phyloP scores from a whole-genome alignment of 768 basidiomycete genomes.

The Calocera viscosa region DNA sequence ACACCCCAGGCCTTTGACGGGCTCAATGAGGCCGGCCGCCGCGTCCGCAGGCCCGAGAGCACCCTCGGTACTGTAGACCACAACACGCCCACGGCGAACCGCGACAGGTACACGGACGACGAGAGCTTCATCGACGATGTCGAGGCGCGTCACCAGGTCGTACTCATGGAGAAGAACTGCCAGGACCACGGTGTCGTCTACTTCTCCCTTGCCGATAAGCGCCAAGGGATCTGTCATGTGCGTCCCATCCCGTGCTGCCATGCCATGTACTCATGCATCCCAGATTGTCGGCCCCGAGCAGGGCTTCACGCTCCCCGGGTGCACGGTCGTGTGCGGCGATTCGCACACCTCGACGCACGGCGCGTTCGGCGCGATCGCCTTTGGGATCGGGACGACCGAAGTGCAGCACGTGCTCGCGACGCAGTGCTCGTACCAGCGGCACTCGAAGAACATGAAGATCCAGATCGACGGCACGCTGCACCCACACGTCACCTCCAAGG shows the following conservation, averaged over 20 bases:
- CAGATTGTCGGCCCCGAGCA: conserved; percentile 78
- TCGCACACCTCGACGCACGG: conserved; percentile 91
- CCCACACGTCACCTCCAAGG: conserved; percentile 78
- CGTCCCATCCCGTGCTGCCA: conserved; percentile 17
- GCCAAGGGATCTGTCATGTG: conserved; percentile 78
- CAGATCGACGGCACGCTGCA: conserved; percentile 68
- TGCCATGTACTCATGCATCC: conserved; percentile 30
- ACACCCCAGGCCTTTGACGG: conserved; percentile 44
- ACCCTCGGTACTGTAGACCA: conserved; percentile 84
- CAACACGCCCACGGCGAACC: conserved; percentile 67
- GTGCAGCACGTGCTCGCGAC: conserved; percentile 91
- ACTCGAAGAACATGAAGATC: conserved; percentile 86
- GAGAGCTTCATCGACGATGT: conserved; percentile 67
- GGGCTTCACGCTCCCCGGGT: conserved; percentile 76
- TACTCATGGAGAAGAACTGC: conserved; percentile 76
- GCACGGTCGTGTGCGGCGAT: conserved; percentile 81
- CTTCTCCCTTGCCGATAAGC: conserved; percentile 79
- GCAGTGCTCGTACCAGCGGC: conserved; percentile 74
- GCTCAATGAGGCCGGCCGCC: conserved; percentile 89
- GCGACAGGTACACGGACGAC: conserved; percentile 62
- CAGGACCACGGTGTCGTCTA: conserved; percentile 86
- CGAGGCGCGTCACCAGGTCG: conserved; percentile 72
- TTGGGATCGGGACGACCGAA: conserved; percentile 87
- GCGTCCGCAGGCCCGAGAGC: conserved; percentile 76
- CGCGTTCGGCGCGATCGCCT: conserved; percentile 84